Percentiles rank a stretch among this genome's conserved stretches.
phyloP scores from a whole-genome alignment of 208 protist genomes.

The Trypanosoma scelopori region DNA sequence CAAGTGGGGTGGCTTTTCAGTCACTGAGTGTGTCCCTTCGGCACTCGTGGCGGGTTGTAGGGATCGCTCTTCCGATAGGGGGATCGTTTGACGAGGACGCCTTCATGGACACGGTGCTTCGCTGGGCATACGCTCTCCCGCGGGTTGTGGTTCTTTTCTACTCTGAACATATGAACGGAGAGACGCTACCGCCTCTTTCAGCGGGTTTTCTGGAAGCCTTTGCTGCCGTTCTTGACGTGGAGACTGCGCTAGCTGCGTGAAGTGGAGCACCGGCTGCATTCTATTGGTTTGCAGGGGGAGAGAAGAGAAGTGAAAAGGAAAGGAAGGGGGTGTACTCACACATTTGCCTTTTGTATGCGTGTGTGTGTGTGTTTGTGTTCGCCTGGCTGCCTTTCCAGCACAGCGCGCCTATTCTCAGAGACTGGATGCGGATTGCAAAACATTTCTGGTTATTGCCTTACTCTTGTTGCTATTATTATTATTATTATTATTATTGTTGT shows the following conservation, averaged over 20 bases:
- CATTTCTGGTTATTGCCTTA: too few relatives aligned
- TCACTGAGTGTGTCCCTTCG: slow-evolving; percentile 41
- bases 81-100: slow-evolving; percentile 39
- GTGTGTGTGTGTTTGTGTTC: slow-evolving; percentile 20
- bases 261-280: background rate
- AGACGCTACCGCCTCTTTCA: slow-evolving; percentile 7
- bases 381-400: background rate
- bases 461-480: too few relatives aligned
- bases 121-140: slow-evolving; percentile 42
- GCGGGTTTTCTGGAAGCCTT: slow-evolving; percentile 24
- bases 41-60: slow-evolving; percentile 37
- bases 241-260: slow-evolving; percentile 10
- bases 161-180: background rate
- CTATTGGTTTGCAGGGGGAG: background rate
- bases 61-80: slow-evolving; percentile 22
- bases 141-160: slow-evolving; percentile 33
- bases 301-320: background rate
- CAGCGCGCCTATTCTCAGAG: too few relatives aligned
- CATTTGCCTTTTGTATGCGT: background rate
- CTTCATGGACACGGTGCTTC: slow-evolving; percentile 48
- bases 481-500: too few relatives aligned
- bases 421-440: too few relatives aligned
- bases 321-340: background rate
- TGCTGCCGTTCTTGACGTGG: slow-evolving; percentile 10
- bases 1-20: slow-evolving; percentile 39